These are phyloP conservation scores for Stephanodiscus minutulus DNA, from an alignment of 108 stramenopile species.

Conservation along the genomic window DNA sequence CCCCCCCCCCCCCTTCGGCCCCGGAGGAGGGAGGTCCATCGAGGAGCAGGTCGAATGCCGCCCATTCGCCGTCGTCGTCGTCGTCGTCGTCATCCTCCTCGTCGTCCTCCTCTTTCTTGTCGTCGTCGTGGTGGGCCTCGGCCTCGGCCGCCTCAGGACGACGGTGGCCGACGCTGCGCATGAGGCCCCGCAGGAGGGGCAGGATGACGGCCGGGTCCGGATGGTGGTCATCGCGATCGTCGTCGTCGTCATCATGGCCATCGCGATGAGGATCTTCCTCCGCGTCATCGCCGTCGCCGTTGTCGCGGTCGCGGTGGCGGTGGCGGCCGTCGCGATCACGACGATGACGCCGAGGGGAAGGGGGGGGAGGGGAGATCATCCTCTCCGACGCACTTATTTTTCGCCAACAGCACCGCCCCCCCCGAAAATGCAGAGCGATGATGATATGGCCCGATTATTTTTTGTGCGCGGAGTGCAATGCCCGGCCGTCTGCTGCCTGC, in stretches of 20 bases:
- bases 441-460: no score
- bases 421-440: no score
- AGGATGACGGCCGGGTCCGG: conserved; percentile 26
- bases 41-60: background rate
- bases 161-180: conserved; percentile 5
- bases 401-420: no score
- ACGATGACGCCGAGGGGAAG: no score
- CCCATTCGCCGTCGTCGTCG: no score
- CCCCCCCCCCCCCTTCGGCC: no score
- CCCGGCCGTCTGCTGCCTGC: no score
- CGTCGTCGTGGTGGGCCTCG: background rate
- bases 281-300: background rate
- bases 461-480: no score
- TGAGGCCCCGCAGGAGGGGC: conserved; percentile 28
- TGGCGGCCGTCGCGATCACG: background rate
- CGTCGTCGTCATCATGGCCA: background rate
- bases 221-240: background rate
- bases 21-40: background rate
- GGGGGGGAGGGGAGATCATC: no score
- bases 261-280: background rate
- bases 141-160: background rate
- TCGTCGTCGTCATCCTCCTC: no score
- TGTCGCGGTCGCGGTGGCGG: background rate
- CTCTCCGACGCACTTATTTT: no score
- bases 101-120: background rate